phyloP scores from a whole-genome alignment of 1,284 basidiomycete genomes.

The Moesziomyces sp. region DNA sequence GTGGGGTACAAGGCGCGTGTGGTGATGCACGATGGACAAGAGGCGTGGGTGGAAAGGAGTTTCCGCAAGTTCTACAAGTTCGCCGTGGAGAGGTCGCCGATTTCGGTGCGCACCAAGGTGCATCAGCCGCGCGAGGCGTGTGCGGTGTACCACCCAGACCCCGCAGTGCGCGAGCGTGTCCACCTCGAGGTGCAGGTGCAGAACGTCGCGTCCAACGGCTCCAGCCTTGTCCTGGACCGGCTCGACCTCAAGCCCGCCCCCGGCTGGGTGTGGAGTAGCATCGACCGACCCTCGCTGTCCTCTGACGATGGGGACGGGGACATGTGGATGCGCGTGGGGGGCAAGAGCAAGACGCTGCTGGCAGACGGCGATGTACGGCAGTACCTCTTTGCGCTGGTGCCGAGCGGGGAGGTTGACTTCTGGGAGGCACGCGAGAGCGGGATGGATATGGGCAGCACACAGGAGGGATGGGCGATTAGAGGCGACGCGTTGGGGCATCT shows the following conservation, averaged over 20 bases:
- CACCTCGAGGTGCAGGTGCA: constrained; percentile 66
- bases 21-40: not conserved
- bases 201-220: constrained; percentile 45
- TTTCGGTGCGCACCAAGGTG: constrained; percentile 65
- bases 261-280: constrained; percentile 32
- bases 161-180: constrained; percentile 32
- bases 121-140: constrained; percentile 46
- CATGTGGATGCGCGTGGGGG: constrained; percentile 23
- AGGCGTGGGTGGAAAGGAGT: constrained; percentile 31
- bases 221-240: constrained; percentile 45
- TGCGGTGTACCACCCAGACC: constrained; percentile 39
- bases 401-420: not conserved
- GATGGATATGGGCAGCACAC: constrained; percentile 14
- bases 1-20: constrained; percentile 52
- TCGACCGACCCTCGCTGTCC: constrained; percentile 32
- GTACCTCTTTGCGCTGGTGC: constrained; percentile 56
- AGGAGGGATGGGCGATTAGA: constrained; percentile 11
- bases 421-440: not conserved
- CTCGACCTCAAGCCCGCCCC: constrained; percentile 41
- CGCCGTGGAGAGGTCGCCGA: constrained; percentile 39
- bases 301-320: constrained; percentile 4
- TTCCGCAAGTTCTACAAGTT: constrained; percentile 66
- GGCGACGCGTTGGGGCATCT: constrained; percentile 52
- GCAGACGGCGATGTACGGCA: constrained; percentile 59
- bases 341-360: constrained; percentile 21